Evolutionary conservation across 1,139 yeast species (phyloP).

Genomic region (Scheffersomyces quercinus): DNA sequence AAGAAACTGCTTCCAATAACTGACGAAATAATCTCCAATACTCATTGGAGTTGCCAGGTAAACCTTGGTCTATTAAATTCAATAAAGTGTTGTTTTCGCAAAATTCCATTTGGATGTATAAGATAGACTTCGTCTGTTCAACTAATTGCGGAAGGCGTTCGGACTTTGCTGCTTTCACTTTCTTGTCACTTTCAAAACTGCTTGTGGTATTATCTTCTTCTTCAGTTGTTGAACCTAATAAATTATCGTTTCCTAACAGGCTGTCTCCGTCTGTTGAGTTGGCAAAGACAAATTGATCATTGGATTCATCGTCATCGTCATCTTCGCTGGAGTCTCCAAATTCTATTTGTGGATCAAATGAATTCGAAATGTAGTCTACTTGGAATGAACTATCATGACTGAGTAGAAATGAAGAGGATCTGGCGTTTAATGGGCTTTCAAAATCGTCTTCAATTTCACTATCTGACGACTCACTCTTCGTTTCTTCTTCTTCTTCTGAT

Average conservation of each 20-base stretch:
- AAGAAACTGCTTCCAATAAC: slow-evolving; percentile 84
- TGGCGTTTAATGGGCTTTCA: slow-evolving; percentile 17
- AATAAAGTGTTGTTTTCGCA: slow-evolving; percentile 91
- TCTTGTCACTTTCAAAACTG: slow-evolving; percentile 2
- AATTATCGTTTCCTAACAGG: slow-evolving; percentile 2
- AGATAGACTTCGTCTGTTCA: slow-evolving; percentile 46
- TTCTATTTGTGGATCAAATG: slow-evolving; percentile 60
- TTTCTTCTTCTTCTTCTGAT: slow-evolving; percentile 16
- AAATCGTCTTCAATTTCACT: slow-evolving; percentile 20
- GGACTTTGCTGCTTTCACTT: not conserved
- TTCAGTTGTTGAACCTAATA: slow-evolving; percentile 12
- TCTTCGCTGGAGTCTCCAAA: slow-evolving; percentile 51
- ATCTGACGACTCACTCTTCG: slow-evolving; percentile 10
- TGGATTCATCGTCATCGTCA: slow-evolving; percentile 16
- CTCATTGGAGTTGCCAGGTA: slow-evolving; percentile 71
- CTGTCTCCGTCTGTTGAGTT: slow-evolving; percentile 15
- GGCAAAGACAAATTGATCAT: slow-evolving; percentile 30
- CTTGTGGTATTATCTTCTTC: slow-evolving; percentile 4
- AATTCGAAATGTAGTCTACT: slow-evolving; percentile 67
- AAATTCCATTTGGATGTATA: slow-evolving; percentile 95
- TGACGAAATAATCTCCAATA: slow-evolving; percentile 91
- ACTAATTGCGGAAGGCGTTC: not conserved
- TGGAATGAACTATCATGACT: slow-evolving; percentile 42
- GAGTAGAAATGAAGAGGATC: slow-evolving; percentile 32
- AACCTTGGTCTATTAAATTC: slow-evolving; percentile 78